Percentiles rank a stretch among this genome's conserved stretches.
Conservation (phyloP, 1,284 basidiomycete species). For the Malassezia yamatoensis region DNA sequence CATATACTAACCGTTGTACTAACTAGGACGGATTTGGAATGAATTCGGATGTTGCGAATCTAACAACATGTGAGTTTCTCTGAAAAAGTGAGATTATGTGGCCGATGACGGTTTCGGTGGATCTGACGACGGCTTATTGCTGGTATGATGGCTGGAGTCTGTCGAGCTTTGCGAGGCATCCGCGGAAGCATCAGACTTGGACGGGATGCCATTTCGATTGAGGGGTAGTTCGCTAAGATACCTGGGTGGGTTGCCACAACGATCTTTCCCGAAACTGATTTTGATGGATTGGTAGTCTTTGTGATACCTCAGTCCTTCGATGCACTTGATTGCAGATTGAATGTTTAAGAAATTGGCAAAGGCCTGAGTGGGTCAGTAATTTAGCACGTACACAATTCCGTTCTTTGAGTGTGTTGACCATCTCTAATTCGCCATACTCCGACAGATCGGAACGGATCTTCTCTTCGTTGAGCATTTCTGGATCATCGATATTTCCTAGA, state of each 20-base stretch:
- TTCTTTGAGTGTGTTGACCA: constrained; percentile 43
- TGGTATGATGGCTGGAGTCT: too few species aligned
- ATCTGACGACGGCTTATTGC: too few species aligned
- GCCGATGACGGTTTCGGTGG: too few species aligned
- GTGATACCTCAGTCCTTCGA: constrained; percentile 45
- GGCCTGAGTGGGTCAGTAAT: constrained; percentile 17
- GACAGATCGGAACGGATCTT: constrained; percentile 42
- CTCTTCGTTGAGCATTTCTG: constrained; percentile 34
- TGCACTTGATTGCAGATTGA: constrained; percentile 46
- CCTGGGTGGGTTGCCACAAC: constrained; percentile 40
- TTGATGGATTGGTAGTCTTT: constrained; percentile 40
- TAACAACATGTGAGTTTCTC: background rate
- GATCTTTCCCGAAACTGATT: constrained; percentile 45
- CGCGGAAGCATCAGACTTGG: background rate
- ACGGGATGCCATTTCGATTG: background rate
- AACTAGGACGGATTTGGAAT: constrained; percentile 12
- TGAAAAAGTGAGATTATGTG: too few species aligned
- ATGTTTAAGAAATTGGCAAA: constrained; percentile 48
- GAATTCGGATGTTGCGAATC: background rate
- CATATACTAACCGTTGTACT: constrained; percentile 23
- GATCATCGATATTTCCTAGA: constrained; percentile 45
- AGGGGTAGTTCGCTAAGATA: constrained; percentile 20
- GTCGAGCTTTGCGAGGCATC: too few species aligned
- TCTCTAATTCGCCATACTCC: constrained; percentile 43
- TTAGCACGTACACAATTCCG: constrained; percentile 36